phyloP scores from a whole-genome alignment of 441 rosid genomes.

The Theobroma grandiflorum region DNA sequence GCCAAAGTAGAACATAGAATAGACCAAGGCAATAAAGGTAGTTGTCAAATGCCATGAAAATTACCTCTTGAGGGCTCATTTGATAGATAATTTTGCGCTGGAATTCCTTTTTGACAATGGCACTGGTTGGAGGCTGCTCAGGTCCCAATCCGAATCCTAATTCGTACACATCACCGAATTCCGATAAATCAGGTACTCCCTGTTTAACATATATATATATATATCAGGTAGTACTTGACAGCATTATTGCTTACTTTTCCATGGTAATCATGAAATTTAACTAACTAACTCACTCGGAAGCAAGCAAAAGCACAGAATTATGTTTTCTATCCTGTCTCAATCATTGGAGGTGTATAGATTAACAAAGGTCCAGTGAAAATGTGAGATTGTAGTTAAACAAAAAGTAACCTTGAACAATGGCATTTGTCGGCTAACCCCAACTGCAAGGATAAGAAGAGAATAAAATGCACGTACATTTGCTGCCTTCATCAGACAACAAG shows the following conservation, averaged over 20 bases:
- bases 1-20: neutral
- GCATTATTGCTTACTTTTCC: conserved; percentile 17
- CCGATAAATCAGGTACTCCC: conserved; percentile 86
- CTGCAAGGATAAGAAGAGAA: conserved; percentile 18
- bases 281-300: neutral
- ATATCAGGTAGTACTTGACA: neutral
- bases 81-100: conserved; percentile 68
- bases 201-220: conserved; percentile 33
- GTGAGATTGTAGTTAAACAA: neutral
- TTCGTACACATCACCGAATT: conserved; percentile 74
- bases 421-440: conserved; percentile 16
- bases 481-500: neutral
- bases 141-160: conserved; percentile 71
- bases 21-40: conserved; percentile 12
- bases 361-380: neutral
- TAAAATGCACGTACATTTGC: conserved; percentile 11
- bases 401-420: neutral
- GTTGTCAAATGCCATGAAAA: neutral
- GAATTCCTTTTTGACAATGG: conserved; percentile 60
- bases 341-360: neutral
- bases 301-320: neutral
- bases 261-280: conserved; percentile 10
- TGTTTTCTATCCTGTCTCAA: neutral
- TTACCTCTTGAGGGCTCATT: conserved; percentile 81
- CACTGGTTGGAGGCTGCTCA: conserved; percentile 77